These are phyloP conservation scores for Juglanconis oblonga DNA, from an alignment of 2,329 filamentous ascomycete genomes.

Conservation along the genomic window DNA sequence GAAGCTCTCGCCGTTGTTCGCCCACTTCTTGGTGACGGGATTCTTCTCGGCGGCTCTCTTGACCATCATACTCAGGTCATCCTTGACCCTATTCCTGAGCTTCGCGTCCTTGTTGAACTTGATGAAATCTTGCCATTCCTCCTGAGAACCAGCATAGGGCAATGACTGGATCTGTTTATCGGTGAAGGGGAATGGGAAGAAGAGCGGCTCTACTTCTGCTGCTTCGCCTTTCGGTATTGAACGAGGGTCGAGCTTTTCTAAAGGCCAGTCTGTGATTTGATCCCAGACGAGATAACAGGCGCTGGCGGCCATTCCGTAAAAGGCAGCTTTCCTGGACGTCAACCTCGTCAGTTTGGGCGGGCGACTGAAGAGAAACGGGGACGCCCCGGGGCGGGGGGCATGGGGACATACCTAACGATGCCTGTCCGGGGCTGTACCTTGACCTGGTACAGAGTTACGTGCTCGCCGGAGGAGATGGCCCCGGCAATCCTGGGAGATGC, in stretches of 20 bases:
- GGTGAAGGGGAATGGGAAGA: slow-evolving; percentile 62
- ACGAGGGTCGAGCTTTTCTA: slow-evolving; percentile 39
- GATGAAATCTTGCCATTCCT: slow-evolving; percentile 62
- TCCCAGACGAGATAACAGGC: slow-evolving; percentile 43
- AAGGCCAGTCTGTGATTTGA: slow-evolving; percentile 40
- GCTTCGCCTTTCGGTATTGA: slow-evolving; percentile 34
- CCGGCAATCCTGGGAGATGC: neutral
- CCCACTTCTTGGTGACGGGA: slow-evolving; percentile 34
- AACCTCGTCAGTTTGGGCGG: neutral
- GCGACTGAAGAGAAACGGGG: neutral
- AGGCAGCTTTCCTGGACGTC: slow-evolving; percentile 2
- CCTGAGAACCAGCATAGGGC: slow-evolving; percentile 55
- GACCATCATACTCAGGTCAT: slow-evolving; percentile 42
- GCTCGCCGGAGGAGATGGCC: slow-evolving; percentile 7
- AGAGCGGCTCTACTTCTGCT: slow-evolving; percentile 45
- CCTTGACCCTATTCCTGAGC: slow-evolving; percentile 46
- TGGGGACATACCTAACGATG: neutral
- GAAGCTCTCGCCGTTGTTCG: slow-evolving; percentile 45
- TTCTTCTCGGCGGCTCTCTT: slow-evolving; percentile 39
- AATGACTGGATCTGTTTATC: slow-evolving; percentile 44
- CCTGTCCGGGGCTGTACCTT: neutral
- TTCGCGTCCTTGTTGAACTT: slow-evolving; percentile 53
- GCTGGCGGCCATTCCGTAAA: slow-evolving; percentile 27
- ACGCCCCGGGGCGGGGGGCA: neutral
- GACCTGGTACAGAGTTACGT: slow-evolving; percentile 7